phyloP scores from a whole-genome alignment of 148 eudicot genomes.

The Cornus kousa region DNA sequence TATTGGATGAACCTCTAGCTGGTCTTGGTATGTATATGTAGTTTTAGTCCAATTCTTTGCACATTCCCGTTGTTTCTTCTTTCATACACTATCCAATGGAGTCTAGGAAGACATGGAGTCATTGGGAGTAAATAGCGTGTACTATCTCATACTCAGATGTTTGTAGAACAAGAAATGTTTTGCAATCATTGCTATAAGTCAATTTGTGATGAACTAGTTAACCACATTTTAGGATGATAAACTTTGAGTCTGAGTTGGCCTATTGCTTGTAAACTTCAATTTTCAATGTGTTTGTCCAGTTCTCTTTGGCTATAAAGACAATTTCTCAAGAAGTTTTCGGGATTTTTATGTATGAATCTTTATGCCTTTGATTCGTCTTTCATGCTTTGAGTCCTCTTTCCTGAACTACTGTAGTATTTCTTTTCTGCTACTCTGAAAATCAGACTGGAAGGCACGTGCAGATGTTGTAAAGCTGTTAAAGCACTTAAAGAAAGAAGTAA shows the following conservation, averaged over 20 bases:
- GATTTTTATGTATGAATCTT: background rate
- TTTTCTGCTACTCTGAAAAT: background rate
- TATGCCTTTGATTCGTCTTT: background rate
- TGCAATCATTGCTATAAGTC: no score
- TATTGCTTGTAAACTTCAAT: background rate
- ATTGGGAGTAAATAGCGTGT: background rate
- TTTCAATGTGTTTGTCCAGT: background rate
- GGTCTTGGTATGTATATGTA: constrained; percentile 73
- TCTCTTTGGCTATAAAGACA: background rate
- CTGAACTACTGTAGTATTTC: background rate
- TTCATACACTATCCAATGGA: background rate
- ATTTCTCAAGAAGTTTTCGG: background rate
- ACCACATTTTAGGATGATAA: background rate
- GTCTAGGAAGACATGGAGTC: background rate
- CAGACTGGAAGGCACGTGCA: constrained; percentile 99
- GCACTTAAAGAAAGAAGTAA: constrained; percentile 73
- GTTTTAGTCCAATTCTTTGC: background rate
- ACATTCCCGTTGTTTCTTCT: background rate
- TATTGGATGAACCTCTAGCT: constrained; percentile 98
- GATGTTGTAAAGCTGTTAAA: constrained; percentile 87
- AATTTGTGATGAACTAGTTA: background rate
- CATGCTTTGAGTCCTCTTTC: background rate
- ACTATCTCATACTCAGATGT: background rate
- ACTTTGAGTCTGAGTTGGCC: background rate
- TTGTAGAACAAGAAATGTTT: background rate